Evolutionary conservation across 257 asterid species (phyloP), one percentile per base, ranked within the genome.

Genomic region (Solanum chmielewskii): DNA sequence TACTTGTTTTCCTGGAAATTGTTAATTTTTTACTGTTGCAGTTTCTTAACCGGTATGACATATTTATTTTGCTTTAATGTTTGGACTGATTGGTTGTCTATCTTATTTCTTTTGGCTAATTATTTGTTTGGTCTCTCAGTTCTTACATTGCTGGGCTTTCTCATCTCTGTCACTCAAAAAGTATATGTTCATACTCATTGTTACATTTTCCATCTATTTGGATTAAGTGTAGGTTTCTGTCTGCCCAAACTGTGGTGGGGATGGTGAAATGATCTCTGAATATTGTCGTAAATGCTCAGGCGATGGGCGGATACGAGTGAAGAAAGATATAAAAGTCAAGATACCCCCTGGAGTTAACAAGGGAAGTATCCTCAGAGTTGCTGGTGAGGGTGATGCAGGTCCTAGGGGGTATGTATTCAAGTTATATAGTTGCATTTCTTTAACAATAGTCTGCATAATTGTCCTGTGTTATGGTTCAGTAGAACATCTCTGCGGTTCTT

Each of bases 301-400:
- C 84, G 94, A 95, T 87, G 99, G 99, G 35, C 92, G 98, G 87
- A 69, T 93, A 81, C 93, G 96, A 88, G 97, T 96, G 87, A 96
- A 90, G 90, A 97, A 96, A 91, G 98, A 94, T 88, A 93, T 97
- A 89, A 97, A 96, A 92, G 97, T 97, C 88, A 97, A 97, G 93
- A 93, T 97, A 88, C 99, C 99, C 89, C 99, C 99, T 86, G 99
- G 99, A 87, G 99, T 97, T 52, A 92, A 95, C 98, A 94, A 92
- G 91, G 99, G 99, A 87, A 97, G 99, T 90, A 94, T 97, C 87
- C 99, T 97, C 81, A 93, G 99, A 90, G 99, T 97, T 92, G 93
- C 95, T 78, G 99, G 99, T 90, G 99, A 97, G 93, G 99, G 99
- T 71, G 99, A 97, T 90, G 98, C 99, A 18, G 99, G 99, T 86